Conservation (phyloP, 805 yeast genomes). For the Candida hispaniensis region DNA sequence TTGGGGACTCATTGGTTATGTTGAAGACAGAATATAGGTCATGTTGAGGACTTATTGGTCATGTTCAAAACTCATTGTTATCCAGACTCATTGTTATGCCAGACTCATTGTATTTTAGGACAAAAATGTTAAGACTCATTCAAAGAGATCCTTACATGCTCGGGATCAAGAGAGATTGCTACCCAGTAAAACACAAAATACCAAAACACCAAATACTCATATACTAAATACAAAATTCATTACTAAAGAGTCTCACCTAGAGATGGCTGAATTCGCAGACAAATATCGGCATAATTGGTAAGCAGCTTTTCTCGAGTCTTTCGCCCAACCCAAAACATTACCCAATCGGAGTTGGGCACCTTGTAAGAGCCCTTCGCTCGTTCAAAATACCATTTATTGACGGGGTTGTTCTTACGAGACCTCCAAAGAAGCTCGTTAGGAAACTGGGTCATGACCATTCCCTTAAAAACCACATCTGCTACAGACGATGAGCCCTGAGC, state of each 20-base stretch:
- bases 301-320: conserved; percentile 30
- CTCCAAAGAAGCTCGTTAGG: conserved; percentile 80
- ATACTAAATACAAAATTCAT: too few species aligned
- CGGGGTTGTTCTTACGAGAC: conserved; percentile 76
- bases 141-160: too few species aligned
- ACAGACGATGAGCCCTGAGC: conserved; percentile 88
- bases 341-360: conserved; percentile 34
- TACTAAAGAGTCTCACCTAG: conserved; percentile 10
- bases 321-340: conserved; percentile 37
- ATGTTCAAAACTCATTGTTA: too few species aligned
- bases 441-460: conserved; percentile 52
- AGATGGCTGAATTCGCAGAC: conserved; percentile 51
- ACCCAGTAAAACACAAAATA: too few species aligned
- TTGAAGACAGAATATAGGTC: too few species aligned
- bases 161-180: too few species aligned
- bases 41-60: too few species aligned
- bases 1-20: too few species aligned
- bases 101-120: too few species aligned
- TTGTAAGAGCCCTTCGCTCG: conserved; percentile 63
- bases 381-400: conserved; percentile 96
- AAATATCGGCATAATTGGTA: conserved; percentile 41
- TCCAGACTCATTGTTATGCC: too few species aligned
- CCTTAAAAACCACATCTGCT: conserved; percentile 86
- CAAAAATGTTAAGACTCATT: too few species aligned
- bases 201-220: too few species aligned